Base-by-base conservation (phyloP, 2,329 filamentous ascomycete species). In the Penicillium sp. region DNA sequence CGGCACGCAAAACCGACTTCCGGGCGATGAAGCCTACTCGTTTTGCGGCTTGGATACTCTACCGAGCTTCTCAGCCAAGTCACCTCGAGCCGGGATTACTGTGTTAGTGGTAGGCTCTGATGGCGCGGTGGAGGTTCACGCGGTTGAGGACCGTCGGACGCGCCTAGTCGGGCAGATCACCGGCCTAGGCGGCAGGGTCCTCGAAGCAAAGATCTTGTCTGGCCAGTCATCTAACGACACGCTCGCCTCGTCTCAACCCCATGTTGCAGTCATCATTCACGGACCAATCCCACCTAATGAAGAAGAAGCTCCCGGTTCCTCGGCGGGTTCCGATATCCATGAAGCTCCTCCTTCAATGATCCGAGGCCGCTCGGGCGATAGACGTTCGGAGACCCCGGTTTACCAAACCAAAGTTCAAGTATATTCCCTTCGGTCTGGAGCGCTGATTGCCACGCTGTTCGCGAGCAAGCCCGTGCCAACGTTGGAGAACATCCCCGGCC, bases 341-440 rank as follows among this genome's bases (percentile, higher is more conserved):
- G 71, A 75, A 30, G 56, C 64, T 18, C 59, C 67, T 17, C 61
- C 66, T 23, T 64, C 65, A 29, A 61, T 62, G 15, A 50, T 55
- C 34, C 65, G 61, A 33, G 56, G 54, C 27, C 54, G 44, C 12
- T 55, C 54, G 3, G 43, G 37, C 52, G 63, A 56, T 54, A 59
- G 55, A 54, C 64, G 64, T 8, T 37, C 54, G 5, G 70, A 73
- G 8, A 46, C 58, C 1, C 57, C 56, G 15, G 65, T 63, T 40
- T 95, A 93, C 65, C 91, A 96, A 71, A 97, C 92, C 0, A 87
- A 88, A 0, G 90, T 96, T 5, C 91, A 97, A 61, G 78, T 97
- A 0, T 96, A 93, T 71, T 97, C 92, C 1, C 76, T 97, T 53
- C 85, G 83, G 61, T 89, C 86, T n/a, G 86, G 86, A 62, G 80